Conservation (phyloP, 2,329 filamentous ascomycete species). For the Aaosphaeria pasadenensis region DNA sequence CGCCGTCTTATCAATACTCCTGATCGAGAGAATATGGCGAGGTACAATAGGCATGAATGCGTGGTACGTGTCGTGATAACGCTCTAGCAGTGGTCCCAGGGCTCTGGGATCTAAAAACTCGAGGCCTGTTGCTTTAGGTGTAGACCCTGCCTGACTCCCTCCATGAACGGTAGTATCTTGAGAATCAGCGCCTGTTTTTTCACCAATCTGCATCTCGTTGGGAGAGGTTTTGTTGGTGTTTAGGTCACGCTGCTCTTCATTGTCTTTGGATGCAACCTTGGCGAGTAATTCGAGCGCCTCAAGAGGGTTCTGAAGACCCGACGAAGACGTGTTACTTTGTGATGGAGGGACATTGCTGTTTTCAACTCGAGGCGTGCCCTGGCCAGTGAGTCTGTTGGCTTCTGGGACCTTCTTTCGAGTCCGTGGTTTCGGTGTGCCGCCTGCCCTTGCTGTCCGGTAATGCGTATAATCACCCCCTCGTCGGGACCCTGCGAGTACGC, state of each 20-base stretch:
- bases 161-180: neutral
- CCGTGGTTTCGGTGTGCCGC: neutral
- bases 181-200: neutral
- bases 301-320: constrained; percentile 3
- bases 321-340: neutral
- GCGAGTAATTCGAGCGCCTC: constrained; percentile 4
- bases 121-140: neutral
- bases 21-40: neutral
- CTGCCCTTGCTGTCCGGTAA: neutral
- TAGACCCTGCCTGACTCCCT: neutral
- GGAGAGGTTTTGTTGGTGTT: neutral
- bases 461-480: constrained; percentile 5
- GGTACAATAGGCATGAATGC: constrained; percentile 5
- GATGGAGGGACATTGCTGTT: neutral
- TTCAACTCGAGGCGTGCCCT: neutral
- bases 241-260: neutral
- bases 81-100: neutral
- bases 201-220: neutral
- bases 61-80: constrained; percentile 7
- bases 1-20: constrained; percentile 1
- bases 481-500: constrained; percentile 3
- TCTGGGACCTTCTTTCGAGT: neutral
- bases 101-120: neutral
- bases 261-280: constrained; percentile 4
- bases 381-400: neutral